These are phyloP conservation scores for Leishmania gerbilli DNA, from an alignment of 208 protist genomes.

Conservation along the genomic window DNA sequence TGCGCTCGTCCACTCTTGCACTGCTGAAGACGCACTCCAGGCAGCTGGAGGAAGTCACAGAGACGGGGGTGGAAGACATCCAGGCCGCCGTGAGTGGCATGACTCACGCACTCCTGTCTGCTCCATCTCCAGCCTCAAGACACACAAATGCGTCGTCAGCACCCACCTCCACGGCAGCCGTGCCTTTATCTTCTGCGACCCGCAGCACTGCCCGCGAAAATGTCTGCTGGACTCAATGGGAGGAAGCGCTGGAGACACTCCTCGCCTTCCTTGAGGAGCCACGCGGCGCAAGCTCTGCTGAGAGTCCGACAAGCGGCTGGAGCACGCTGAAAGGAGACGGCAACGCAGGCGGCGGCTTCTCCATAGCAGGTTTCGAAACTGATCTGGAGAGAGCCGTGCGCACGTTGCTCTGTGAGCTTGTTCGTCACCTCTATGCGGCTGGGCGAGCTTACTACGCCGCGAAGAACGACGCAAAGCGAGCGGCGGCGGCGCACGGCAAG, in stretches of 20 bases:
- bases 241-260: constrained; percentile 52
- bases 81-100: neutral
- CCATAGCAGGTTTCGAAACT: neutral
- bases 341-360: neutral
- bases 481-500: neutral
- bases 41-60: neutral
- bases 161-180: neutral
- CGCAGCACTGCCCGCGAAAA: neutral
- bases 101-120: neutral
- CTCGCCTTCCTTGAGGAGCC: constrained; percentile 39
- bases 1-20: neutral
- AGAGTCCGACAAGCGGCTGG: neutral
- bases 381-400: constrained; percentile 14
- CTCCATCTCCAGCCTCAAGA: neutral
- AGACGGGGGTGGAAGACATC: neutral
- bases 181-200: neutral
- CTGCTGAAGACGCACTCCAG: constrained; percentile 6
- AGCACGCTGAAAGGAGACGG: neutral
- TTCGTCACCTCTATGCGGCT: constrained; percentile 23
- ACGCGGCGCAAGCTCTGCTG: neutral
- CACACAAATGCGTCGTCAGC: neutral
- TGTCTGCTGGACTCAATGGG: constrained; percentile 27
- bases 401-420: constrained; percentile 23
- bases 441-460: constrained; percentile 26
- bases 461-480: too few relatives aligned